Conservation (phyloP, 352 stramenopile species). For the Phytophthora sp. region DNA sequence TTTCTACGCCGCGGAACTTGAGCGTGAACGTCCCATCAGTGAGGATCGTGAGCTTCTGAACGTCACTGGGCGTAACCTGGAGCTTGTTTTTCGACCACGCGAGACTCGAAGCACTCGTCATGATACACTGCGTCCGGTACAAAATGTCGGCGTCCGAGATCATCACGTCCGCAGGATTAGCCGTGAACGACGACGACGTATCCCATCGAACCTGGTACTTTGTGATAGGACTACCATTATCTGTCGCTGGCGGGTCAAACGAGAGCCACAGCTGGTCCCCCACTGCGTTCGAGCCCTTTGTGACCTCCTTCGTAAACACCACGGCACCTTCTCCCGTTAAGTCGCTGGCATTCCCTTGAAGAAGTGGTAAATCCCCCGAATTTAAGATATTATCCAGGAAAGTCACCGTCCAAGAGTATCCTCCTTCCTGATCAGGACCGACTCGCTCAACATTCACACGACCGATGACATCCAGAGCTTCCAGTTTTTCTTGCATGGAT, state of each 20-base stretch:
- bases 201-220: slow-evolving; percentile 78
- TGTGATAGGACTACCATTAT: slow-evolving; percentile 71
- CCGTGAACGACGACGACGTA: slow-evolving; percentile 55
- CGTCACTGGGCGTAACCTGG: slow-evolving; percentile 22
- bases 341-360: slow-evolving; percentile 39
- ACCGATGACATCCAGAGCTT: slow-evolving; percentile 63
- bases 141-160: slow-evolving; percentile 61
- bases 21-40: slow-evolving; percentile 50
- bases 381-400: slow-evolving; percentile 81
- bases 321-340: slow-evolving; percentile 56
- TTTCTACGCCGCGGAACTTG: slow-evolving; percentile 53
- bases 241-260: slow-evolving; percentile 63
- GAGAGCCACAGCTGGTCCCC: slow-evolving; percentile 80
- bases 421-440: slow-evolving; percentile 63
- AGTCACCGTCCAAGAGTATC: slow-evolving; percentile 71
- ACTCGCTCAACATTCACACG: slow-evolving; percentile 53
- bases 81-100: slow-evolving; percentile 59
- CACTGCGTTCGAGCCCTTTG: slow-evolving; percentile 73
- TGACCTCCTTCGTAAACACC: slow-evolving; percentile 52
- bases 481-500: slow-evolving; percentile 79
- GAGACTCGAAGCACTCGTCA: slow-evolving; percentile 55
- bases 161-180: slow-evolving; percentile 51
- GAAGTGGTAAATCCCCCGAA: slow-evolving; percentile 58
- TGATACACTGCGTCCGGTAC: slow-evolving; percentile 60
- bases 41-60: slow-evolving; percentile 57